A percentile compares a stretch with the other conserved stretches of the same genome.
phyloP scores from a whole-genome alignment of 2,329 filamentous ascomycete species.

The Epichloe gansuensis region DNA sequence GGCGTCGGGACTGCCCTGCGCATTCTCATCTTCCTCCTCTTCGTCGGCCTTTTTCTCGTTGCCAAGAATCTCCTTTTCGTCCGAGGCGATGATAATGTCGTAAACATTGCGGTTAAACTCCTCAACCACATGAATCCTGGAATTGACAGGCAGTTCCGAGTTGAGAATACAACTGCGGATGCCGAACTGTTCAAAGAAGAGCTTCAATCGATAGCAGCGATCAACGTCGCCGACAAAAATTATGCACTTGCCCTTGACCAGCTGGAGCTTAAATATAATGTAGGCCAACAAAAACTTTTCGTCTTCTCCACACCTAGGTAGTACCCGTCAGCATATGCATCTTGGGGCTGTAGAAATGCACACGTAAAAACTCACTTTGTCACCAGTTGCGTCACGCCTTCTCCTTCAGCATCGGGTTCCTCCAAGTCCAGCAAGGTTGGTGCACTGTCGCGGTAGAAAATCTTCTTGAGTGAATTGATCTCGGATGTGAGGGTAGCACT shows the following conservation, averaged over 20 bases:
- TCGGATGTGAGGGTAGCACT: conserved; percentile 85
- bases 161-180: conserved; percentile 90
- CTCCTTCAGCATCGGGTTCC: conserved; percentile 64
- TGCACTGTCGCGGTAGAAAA: conserved; percentile 60
- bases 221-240: conserved; percentile 72
- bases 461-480: conserved; percentile 67
- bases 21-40: conserved; percentile 29
- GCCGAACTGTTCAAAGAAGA: conserved; percentile 94
- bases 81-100: conserved; percentile 93
- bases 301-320: conserved; percentile 68
- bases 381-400: conserved; percentile 73
- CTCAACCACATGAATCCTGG: conserved; percentile 83
- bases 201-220: conserved; percentile 76
- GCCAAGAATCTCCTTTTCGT: conserved; percentile 76
- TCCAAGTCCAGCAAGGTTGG: conserved; percentile 72
- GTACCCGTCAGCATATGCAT: conserved; percentile 7
- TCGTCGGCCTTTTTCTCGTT: conserved; percentile 36
- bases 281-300: conserved; percentile 92
- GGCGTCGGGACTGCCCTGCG: conserved; percentile 16
- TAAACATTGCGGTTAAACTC: conserved; percentile 96
- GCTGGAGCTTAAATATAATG: conserved; percentile 86
- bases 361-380: conserved; percentile 46
- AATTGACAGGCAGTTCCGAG: conserved; percentile 87
- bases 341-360: not conserved
- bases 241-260: conserved; percentile 81